phyloP scores from a whole-genome alignment of 1,284 basidiomycete genomes.

The Baeospora myosura region DNA sequence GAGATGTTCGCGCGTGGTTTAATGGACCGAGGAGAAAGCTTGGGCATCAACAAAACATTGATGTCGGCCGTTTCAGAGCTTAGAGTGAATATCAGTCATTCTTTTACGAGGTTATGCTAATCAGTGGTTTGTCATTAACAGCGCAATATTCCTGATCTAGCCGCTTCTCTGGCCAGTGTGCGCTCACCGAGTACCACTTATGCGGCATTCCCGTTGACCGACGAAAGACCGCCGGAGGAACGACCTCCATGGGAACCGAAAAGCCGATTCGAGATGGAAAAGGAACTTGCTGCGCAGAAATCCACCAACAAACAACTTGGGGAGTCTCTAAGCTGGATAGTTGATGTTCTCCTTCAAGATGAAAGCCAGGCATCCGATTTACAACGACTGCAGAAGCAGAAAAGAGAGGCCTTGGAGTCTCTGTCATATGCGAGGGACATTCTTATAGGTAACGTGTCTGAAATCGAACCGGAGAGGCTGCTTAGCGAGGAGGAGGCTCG shows the following conservation, averaged over 20 bases:
- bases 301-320: conserved; percentile 54
- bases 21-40: conserved; percentile 66
- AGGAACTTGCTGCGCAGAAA: conserved; percentile 46
- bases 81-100: conserved; percentile 35
- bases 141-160: conserved; percentile 75
- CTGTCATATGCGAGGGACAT: conserved; percentile 69
- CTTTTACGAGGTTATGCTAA: conserved; percentile 2
- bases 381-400: conserved; percentile 36
- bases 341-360: conserved; percentile 58
- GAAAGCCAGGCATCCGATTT: conserved; percentile 36
- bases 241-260: conserved; percentile 59
- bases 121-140: conserved; percentile 3
- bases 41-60: conserved; percentile 74
- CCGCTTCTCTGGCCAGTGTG: conserved; percentile 64
- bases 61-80: conserved; percentile 72
- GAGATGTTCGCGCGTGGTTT: conserved; percentile 68
- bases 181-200: conserved; percentile 42
- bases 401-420: conserved; percentile 63
- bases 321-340: conserved; percentile 62
- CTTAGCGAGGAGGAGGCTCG: conserved; percentile 44
- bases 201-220: conserved; percentile 53
- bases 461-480: conserved; percentile 58
- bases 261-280: conserved; percentile 59
- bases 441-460: conserved; percentile 43
- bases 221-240: conserved; percentile 49